These are phyloP conservation scores for Calocybe gangraenosa DNA, from an alignment of 768 basidiomycete genomes.

Conservation along the genomic window DNA sequence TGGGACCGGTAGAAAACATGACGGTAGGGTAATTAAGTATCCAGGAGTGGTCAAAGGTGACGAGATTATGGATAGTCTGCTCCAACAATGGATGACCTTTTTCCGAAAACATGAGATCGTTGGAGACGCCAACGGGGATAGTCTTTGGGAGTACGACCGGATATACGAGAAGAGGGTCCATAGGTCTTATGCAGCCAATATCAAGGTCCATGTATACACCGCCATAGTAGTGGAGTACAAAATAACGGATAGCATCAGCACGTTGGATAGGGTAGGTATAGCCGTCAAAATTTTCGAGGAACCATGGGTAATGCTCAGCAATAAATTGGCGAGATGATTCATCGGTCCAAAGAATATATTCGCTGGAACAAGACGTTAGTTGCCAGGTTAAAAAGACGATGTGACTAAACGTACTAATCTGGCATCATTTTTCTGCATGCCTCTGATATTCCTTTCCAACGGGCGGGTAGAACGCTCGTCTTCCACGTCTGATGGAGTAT, in stretches of 20 bases:
- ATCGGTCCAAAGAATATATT: conserved; percentile 98
- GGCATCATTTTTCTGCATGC: conserved; percentile 89
- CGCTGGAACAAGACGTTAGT: conserved; percentile 41
- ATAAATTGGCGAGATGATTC: conserved; percentile 87
- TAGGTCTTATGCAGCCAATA: conserved; percentile 82
- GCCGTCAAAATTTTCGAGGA: conserved; percentile 88
- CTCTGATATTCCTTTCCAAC: conserved; percentile 79
- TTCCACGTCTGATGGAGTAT: conserved; percentile 99
- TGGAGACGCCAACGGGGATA: conserved; percentile 95
- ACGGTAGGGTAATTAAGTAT: conserved; percentile 97
- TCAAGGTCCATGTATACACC: conserved; percentile 97
- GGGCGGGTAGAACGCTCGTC: conserved; percentile 74
- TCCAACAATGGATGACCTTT: conserved; percentile 85
- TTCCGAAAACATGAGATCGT: conserved; percentile 93
- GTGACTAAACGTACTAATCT: conserved; percentile 74
- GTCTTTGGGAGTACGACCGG: conserved; percentile 92
- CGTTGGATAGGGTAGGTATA: conserved; percentile 93
- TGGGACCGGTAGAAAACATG: conserved; percentile 99
- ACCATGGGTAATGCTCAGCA: conserved; percentile 83
- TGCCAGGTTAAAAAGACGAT: conserved; percentile 8
- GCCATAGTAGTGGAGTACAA: conserved; percentile 92
- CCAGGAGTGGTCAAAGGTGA: conserved; percentile 91
- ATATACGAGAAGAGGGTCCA: conserved; percentile 83
- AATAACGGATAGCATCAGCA: conserved; percentile 97
- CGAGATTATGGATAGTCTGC: conserved; percentile 88